Conservation (phyloP, 73 alveolate genomes). For the Paramecium octaurelia region DNA sequence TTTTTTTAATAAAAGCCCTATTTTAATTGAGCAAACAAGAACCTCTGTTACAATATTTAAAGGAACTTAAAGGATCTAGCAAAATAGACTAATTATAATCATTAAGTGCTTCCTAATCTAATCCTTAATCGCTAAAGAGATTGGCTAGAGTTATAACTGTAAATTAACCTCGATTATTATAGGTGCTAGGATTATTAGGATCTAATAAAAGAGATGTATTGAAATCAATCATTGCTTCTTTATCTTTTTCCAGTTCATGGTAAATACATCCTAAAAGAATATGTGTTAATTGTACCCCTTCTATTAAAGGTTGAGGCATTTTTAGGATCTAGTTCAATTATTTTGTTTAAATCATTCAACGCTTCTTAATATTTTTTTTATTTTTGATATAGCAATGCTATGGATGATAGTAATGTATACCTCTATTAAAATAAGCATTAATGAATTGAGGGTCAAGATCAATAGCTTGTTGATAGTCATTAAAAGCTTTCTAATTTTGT, state of each 20-base stretch:
- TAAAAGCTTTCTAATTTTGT: background rate
- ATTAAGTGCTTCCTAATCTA: background rate
- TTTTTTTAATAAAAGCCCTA: background rate
- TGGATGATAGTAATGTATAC: background rate
- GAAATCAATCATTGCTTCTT: background rate
- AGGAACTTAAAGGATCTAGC: background rate
- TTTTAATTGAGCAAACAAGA: background rate
- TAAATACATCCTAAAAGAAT: background rate
- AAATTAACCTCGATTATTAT: background rate
- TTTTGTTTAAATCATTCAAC: background rate
- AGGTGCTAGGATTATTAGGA: background rate
- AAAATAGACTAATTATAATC: background rate
- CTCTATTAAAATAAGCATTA: background rate
- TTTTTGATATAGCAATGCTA: background rate
- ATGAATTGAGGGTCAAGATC: background rate
- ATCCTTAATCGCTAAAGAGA: background rate
- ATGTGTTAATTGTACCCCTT: background rate
- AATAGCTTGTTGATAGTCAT: background rate
- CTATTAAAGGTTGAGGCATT: background rate
- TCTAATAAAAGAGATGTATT: background rate
- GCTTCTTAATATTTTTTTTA: background rate
- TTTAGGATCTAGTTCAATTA: background rate
- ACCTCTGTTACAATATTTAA: slow-evolving; percentile 11
- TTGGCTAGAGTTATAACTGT: background rate
- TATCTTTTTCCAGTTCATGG: background rate